These are phyloP conservation scores for Podospora pseudoanserina DNA, from an alignment of 495 filamentous ascomycete species.

Conservation along the genomic window DNA sequence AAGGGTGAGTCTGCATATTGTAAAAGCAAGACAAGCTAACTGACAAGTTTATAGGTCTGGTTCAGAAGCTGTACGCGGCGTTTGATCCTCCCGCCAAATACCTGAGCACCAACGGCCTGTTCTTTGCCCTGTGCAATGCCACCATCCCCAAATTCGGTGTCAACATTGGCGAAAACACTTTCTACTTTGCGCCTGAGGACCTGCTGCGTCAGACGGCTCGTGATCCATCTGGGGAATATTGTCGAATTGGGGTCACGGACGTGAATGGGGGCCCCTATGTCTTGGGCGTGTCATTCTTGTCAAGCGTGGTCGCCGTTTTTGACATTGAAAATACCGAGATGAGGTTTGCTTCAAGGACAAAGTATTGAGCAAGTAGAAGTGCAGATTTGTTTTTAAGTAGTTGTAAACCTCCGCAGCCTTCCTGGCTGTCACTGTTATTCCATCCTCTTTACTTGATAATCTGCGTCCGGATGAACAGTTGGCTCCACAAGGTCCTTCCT, in stretches of 20 bases:
- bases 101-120: slow-evolving; percentile 38
- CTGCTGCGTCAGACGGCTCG: slow-evolving; percentile 45
- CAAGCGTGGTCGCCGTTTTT: slow-evolving; percentile 59
- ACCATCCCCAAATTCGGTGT: slow-evolving; percentile 53
- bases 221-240: slow-evolving; percentile 37
- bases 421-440: not conserved
- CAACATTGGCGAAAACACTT: slow-evolving; percentile 46
- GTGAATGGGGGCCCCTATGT: slow-evolving; percentile 42
- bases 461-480: slow-evolving; percentile 51
- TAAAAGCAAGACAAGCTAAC: not conserved
- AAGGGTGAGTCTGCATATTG: slow-evolving; percentile 9
- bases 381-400: no score
- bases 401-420: no score
- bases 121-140: slow-evolving; percentile 53
- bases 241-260: slow-evolving; percentile 45
- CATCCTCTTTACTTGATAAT: not conserved
- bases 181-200: slow-evolving; percentile 52
- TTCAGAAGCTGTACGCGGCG: slow-evolving; percentile 43
- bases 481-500: slow-evolving; percentile 59
- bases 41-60: slow-evolving; percentile 30
- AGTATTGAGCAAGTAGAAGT: slow-evolving; percentile 12
- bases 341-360: slow-evolving; percentile 28
- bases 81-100: slow-evolving; percentile 53
- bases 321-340: slow-evolving; percentile 48
- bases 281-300: slow-evolving; percentile 59